phyloP scores from a whole-genome alignment of 2,329 filamentous ascomycete species.

The Nannizziopsis barbatae region DNA sequence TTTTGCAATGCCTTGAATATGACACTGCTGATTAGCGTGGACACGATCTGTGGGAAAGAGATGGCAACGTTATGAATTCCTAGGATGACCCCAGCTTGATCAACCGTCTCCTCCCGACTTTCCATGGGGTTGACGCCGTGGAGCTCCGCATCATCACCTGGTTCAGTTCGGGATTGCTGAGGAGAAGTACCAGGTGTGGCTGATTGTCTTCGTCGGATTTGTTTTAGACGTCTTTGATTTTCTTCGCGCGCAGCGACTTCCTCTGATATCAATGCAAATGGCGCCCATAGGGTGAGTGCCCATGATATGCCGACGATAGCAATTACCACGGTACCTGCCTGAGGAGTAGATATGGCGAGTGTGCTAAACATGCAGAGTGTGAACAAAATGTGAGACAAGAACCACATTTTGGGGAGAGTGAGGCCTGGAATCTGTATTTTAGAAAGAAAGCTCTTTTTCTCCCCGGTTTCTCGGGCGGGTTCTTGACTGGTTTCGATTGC shows the following conservation, averaged over 20 bases:
- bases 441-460: slow-evolving; percentile 39
- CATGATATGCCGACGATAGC: slow-evolving; percentile 79
- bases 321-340: slow-evolving; percentile 63
- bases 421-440: slow-evolving; percentile 66
- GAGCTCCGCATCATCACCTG: too few relatives aligned
- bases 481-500: slow-evolving; percentile 19
- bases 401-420: slow-evolving; percentile 79
- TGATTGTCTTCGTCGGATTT: slow-evolving; percentile 13
- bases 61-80: slow-evolving; percentile 95
- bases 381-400: slow-evolving; percentile 75
- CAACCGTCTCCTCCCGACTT: slow-evolving; percentile 49
- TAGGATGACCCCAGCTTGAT: slow-evolving; percentile 79
- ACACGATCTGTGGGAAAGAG: slow-evolving; percentile 80
- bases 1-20: slow-evolving; percentile 84
- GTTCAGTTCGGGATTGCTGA: too few relatives aligned
- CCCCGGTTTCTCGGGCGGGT: slow-evolving; percentile 12
- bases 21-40: slow-evolving; percentile 69
- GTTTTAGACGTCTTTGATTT: slow-evolving; percentile 43
- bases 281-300: slow-evolving; percentile 88
- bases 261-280: slow-evolving; percentile 86
- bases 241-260: slow-evolving; percentile 79
- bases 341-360: slow-evolving; percentile 61
- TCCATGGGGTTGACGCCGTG: slow-evolving; percentile 16
- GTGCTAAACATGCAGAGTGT: slow-evolving; percentile 71
- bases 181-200: neutral